Evolutionary conservation across 2,329 filamentous ascomycete species (phyloP).

Genomic region (Aureobasidium subglaciale): DNA sequence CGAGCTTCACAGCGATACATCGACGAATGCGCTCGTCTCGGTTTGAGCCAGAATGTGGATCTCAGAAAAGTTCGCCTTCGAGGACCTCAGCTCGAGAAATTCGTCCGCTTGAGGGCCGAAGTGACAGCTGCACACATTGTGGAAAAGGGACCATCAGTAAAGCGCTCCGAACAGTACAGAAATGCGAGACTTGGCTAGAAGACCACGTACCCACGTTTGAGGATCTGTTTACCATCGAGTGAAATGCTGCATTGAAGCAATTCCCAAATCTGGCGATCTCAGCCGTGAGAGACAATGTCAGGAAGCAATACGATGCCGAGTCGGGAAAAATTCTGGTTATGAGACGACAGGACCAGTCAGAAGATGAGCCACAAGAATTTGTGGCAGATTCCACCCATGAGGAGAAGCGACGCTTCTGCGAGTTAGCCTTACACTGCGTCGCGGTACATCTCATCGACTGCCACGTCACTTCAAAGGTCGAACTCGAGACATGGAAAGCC

Average conservation of each 20-base stretch:
- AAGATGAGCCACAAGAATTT: not conserved
- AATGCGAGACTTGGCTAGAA: not conserved
- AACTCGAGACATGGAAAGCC: not conserved
- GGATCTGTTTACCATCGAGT: not conserved
- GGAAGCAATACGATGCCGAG: not conserved
- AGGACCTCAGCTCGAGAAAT: not conserved
- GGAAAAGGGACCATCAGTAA: not conserved
- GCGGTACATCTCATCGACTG: not conserved
- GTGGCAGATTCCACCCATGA: not conserved
- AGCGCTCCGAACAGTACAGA: not conserved
- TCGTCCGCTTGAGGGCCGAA: not conserved
- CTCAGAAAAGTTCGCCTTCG: not conserved
- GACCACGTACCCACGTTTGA: not conserved
- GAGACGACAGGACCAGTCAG: not conserved
- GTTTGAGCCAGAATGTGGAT: not conserved
- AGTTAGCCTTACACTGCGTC: not conserved
- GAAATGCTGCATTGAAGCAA: not conserved
- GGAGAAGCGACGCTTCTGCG: not conserved
- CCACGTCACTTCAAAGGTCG: not conserved
- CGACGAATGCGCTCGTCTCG: not conserved
- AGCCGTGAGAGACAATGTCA: not conserved
- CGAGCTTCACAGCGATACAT: not conserved
- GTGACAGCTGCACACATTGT: not conserved
- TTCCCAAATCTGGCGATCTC: not conserved
- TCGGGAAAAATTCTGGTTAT: not conserved